Evolutionary conservation across 2,329 filamentous ascomycete species (phyloP), one percentile per base, ranked within the genome.

Genomic region (Metarhizium robertsii): DNA sequence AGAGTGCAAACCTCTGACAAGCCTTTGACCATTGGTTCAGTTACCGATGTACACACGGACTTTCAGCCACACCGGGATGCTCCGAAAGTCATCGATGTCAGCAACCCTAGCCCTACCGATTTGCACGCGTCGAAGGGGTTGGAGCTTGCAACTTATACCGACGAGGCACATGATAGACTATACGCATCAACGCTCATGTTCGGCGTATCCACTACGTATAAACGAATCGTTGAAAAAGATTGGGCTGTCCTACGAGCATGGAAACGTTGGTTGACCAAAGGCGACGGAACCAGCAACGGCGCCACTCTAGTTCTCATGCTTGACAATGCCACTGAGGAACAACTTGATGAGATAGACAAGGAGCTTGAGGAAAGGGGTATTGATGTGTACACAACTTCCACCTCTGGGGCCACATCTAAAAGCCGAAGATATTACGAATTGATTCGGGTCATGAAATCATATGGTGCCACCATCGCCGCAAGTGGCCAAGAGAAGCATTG

Each of bases 201-300:
- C 53, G 74, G 72, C 46, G 61, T 78, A 30, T 73, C 73, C 2
- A 75, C 75, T 0, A 75, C 72, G 13, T 75, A 71, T 54, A 64
- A 67, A 16, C 69, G 74, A 4, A 63, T 78, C 34, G 63, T 65
- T 2, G 67, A 70, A 47, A 62, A 67, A 10, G 68, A 76, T 53
- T 69, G 68, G 55, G 68, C 71, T 10, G 62, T 76, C 46, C 60
- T 76, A 6, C 66, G 65, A 46, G 70, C 73, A 56, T 78, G 75
- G 75, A 65, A 71, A 42, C 67, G 74, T 3, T 78, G 74, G 74
- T 67, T 78, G 55, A 76, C 76, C 0, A 66, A 74, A 48, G 71
- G 72, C 3, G 65, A 66, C 8, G 66, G 69, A 2, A 60, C 62
- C 13, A 71, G 70, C 2, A 77, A 77, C 57, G 75, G 76, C 11